Evolutionary conservation across 305 asterid species (phyloP).

Genomic region (Euphrasia arctica): DNA sequence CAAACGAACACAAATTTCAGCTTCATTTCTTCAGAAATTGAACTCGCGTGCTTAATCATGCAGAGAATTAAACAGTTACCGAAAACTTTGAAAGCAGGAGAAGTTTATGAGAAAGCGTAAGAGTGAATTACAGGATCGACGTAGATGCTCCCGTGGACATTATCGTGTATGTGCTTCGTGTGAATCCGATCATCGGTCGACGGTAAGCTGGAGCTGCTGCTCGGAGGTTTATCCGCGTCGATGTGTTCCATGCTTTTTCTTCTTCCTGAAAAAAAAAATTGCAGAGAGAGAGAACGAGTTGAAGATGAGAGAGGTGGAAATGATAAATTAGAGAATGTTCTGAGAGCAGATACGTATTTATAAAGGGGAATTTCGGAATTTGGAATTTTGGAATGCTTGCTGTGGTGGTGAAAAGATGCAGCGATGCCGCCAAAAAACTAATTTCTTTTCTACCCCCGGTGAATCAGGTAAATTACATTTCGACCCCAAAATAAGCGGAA

Average conservation of each 20-base stretch:
- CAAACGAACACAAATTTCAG: background rate
- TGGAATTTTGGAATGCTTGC: slow-evolving; percentile 26
- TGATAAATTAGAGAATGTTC: background rate
- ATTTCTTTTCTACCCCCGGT: slow-evolving; percentile 12
- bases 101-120: slow-evolving; percentile 6
- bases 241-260: slow-evolving; percentile 40
- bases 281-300: slow-evolving; percentile 22
- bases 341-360: slow-evolving; percentile 24
- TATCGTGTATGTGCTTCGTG: slow-evolving; percentile 68
- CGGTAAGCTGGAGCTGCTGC: slow-evolving; percentile 22
- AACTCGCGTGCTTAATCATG: slow-evolving; percentile 23
- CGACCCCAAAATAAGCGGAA: background rate
- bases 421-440: slow-evolving; percentile 46
- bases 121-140: slow-evolving; percentile 57
- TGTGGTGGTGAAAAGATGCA: slow-evolving; percentile 33
- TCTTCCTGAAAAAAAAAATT: slow-evolving; percentile 20
- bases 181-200: slow-evolving; percentile 49
- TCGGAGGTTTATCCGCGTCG: slow-evolving; percentile 22
- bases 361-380: slow-evolving; percentile 26
- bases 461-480: slow-evolving; percentile 4
- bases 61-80: slow-evolving; percentile 11
- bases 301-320: slow-evolving; percentile 4
- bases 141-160: slow-evolving; percentile 88
- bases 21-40: slow-evolving; percentile 16
- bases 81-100: background rate